Base-by-base conservation (phyloP, 305 asterid genomes). In the Ajuga reptans region DNA sequence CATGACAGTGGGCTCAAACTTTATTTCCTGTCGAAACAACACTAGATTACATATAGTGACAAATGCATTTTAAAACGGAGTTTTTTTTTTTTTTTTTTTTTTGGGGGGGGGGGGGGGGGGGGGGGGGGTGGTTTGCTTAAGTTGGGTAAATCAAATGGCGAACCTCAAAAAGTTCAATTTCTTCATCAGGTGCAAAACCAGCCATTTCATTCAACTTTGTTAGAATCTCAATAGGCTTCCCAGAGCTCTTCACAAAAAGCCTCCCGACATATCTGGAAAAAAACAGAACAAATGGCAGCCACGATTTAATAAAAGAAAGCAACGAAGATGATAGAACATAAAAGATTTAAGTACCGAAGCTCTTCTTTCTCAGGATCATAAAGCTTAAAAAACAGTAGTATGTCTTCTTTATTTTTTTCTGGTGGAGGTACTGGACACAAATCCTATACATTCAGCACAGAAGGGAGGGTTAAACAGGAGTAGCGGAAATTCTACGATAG, bases 141-240 rank as follows among this genome's bases (percentile, higher is more conserved):
- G 18, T 9, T 1, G 36, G 36, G 42, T 36, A 41, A 56, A 3
- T 47, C 17, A 54, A 61, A 46, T n/a, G 15, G 45, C 24, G 63
- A 68, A 92, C 99, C 99, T 94, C 98, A 79, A 83, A 94, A 71
- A 94, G 86, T 63, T 91, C 98, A 72, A 94, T 84, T 67, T 91
- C 96, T 82, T 91, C 93, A 70, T 89, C 97, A 21, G 87, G 89
- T 63, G 89, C 77, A 82, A 91, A 91, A 64, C 95, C 97, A 79
- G 92, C 96, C 96, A 94, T 72, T 81, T 83, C 96, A 79, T 87
- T 91, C 42, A 94, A 76, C 74, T 85, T 83, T 41, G 83, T 33
- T 41, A 89, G 72, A 69, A 87, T 86, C 69, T 91, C 99, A 72
- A 75, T 59, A 39, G 97, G 99, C 78, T 85, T 86, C 70, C 87